Conservation (phyloP, 352 stramenopile genomes). For the Pythium insidiosum region DNA sequence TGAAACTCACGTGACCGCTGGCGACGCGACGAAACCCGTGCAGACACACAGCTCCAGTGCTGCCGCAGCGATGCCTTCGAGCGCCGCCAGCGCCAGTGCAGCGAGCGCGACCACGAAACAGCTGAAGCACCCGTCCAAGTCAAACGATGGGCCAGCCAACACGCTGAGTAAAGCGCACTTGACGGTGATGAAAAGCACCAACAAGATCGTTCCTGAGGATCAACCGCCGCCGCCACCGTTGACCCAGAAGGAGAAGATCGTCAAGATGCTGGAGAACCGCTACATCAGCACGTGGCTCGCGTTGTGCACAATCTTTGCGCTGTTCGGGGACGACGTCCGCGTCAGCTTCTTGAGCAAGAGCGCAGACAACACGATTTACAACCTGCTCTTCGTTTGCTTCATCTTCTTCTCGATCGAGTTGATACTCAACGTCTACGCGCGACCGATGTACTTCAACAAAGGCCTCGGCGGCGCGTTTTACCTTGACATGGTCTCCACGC, state of each 20-base stretch:
- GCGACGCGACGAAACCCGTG: slow-evolving; percentile 3
- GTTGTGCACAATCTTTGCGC: slow-evolving; percentile 75
- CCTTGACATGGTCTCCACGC: slow-evolving; percentile 90
- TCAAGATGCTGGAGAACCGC: slow-evolving; percentile 60
- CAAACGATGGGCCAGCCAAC: slow-evolving; percentile 14
- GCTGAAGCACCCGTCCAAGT: slow-evolving; percentile 3
- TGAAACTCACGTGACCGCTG: slow-evolving; percentile 2
- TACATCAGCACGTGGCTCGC: slow-evolving; percentile 61
- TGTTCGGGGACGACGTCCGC: slow-evolving; percentile 85
- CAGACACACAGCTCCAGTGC: background rate
- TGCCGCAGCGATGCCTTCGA: slow-evolving; percentile 23
- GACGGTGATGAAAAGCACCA: slow-evolving; percentile 29
- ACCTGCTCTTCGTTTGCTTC: slow-evolving; percentile 77
- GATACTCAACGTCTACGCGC: slow-evolving; percentile 53
- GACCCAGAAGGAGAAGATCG: slow-evolving; percentile 33
- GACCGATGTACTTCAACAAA: slow-evolving; percentile 71
- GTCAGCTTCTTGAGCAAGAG: slow-evolving; percentile 56
- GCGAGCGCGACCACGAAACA: slow-evolving; percentile 4
- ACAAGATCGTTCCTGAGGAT: slow-evolving; percentile 62
- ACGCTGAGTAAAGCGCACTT: slow-evolving; percentile 12
- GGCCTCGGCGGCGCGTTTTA: slow-evolving; percentile 86
- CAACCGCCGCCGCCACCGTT: slow-evolving; percentile 18
- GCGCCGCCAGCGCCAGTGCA: slow-evolving; percentile 7
- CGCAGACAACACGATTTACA: slow-evolving; percentile 58
- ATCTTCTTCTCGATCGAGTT: slow-evolving; percentile 73